Evolutionary conservation across 805 yeast genomes (phyloP).

Genomic region (Metschnikowia kofuensis): DNA sequence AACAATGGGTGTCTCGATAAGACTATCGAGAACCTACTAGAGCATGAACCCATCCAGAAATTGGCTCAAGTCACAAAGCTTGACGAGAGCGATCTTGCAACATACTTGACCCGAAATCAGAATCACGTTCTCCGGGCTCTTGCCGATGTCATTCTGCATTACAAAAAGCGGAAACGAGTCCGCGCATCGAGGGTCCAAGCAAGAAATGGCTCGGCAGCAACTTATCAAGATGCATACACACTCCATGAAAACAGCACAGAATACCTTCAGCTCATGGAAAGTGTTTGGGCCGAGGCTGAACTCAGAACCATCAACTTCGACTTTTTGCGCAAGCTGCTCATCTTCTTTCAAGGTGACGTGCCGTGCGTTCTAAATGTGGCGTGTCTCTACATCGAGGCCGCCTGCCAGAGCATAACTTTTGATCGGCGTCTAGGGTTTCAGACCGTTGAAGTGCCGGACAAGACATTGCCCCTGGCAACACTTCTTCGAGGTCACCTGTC

Average conservation of each 20-base stretch:
- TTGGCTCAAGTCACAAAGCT: slow-evolving; percentile 5
- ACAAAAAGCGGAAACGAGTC: slow-evolving; percentile 9
- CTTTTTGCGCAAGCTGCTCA: slow-evolving; percentile 39
- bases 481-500: slow-evolving; percentile 2
- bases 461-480: background rate
- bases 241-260: slow-evolving; percentile 22
- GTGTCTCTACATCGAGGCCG: slow-evolving; percentile 28
- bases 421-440: slow-evolving; percentile 10
- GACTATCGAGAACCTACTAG: slow-evolving; percentile 21
- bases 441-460: background rate
- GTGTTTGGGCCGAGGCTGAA: slow-evolving; percentile 22
- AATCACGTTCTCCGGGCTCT: slow-evolving; percentile 31
- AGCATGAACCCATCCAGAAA: slow-evolving; percentile 4
- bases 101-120: slow-evolving; percentile 26
- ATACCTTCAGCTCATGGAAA: slow-evolving; percentile 8
- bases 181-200: slow-evolving; percentile 12
- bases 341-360: slow-evolving; percentile 45
- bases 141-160: slow-evolving; percentile 30
- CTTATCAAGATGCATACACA: slow-evolving; percentile 5
- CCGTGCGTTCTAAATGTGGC: slow-evolving; percentile 36
- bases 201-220: background rate
- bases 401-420: slow-evolving; percentile 26
- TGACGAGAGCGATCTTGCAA: background rate
- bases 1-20: slow-evolving; percentile 29
- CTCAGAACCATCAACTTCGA: slow-evolving; percentile 34